These are phyloP conservation scores for Conoideocrella luteorostrata DNA, from an alignment of 2,329 filamentous ascomycete species.

Conservation along the genomic window DNA sequence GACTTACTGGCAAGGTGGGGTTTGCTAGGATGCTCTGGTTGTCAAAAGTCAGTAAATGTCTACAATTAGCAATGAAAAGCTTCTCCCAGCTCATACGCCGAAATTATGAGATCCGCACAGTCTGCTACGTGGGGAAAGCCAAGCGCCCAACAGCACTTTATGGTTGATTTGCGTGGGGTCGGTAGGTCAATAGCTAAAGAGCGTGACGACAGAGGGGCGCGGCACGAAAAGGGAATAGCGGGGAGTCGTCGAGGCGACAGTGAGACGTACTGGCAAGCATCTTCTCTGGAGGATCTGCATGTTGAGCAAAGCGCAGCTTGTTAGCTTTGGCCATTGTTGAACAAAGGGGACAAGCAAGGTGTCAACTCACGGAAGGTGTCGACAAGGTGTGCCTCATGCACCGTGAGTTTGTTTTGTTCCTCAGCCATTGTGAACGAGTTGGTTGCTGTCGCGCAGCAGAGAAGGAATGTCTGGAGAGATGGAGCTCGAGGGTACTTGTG, in stretches of 20 bases:
- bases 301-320: conserved; percentile 2
- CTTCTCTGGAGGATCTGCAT: conserved; percentile 54
- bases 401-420: conserved; percentile 43
- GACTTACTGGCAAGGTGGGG: conserved; percentile 59
- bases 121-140: too few species aligned
- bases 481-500: too few species aligned
- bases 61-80: conserved; percentile 2
- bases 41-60: conserved; percentile 32
- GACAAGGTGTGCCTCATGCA: conserved; percentile 69
- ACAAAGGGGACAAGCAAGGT: not conserved
- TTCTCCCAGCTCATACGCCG: too few species aligned
- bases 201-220: not conserved
- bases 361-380: conserved; percentile 60
- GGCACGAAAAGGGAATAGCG: not conserved
- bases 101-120: too few species aligned
- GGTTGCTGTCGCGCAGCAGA: not conserved
- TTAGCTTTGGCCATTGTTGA: not conserved
- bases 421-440: conserved; percentile 34
- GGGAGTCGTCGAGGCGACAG: conserved; percentile 6
- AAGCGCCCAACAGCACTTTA: too few species aligned
- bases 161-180: too few species aligned
- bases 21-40: conserved; percentile 60
- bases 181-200: too few species aligned
- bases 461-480: too few species aligned
- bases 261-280: conserved; percentile 57